Evolutionary conservation across 2,329 filamentous ascomycete species (phyloP), one percentile per base, ranked within the genome.

Genomic region (Colletotrichum lini): DNA sequence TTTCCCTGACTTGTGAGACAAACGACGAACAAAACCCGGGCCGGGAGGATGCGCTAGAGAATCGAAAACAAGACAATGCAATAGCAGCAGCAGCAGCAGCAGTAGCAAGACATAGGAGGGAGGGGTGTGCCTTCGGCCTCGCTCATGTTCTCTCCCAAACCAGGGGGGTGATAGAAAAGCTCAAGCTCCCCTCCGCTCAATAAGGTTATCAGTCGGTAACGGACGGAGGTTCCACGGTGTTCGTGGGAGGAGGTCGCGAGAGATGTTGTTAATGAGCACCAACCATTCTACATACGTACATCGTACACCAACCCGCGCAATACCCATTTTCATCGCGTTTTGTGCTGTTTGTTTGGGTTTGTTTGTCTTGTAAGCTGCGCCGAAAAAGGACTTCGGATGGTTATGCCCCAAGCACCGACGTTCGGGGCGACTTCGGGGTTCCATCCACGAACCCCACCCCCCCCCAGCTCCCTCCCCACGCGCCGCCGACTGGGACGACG

Each of bases 21-120:
- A 53, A 40, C 18, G 52, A 71, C 68, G 68, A 71, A 52, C 64
- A 67, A 67, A 71, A 71, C n/a, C 68, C 68, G 68, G 68, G 52
- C 35, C 38, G 49, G 54, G 50, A 23, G 67, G 38, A n/a, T 10
- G 26, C 56, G 68, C 68, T 62, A 66, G 54, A 49, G 53, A 69
- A 65, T 40, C 40, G 50, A 40, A 13, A 9, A 4, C 13, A 15
- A 44, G 38, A 45, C 38, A 62, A 38, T 6, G 45, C 60, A 38
- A 38, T 10, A 38, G 30, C 30, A 9, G 30, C 30, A 35, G 30
- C 30, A 30, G 30, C 4, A 30, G 30, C n/a, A 35, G 9, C 9
- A 35, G 35, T 9, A 8, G 49, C 49, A 52, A 45, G 38, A 12
- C 18, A 21, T 16, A 30, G 45, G 30, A 18, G 26, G 23, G 23